phyloP scores from a whole-genome alignment of 192 early-diverging fungal species.

The Linnemannia elongata region DNA sequence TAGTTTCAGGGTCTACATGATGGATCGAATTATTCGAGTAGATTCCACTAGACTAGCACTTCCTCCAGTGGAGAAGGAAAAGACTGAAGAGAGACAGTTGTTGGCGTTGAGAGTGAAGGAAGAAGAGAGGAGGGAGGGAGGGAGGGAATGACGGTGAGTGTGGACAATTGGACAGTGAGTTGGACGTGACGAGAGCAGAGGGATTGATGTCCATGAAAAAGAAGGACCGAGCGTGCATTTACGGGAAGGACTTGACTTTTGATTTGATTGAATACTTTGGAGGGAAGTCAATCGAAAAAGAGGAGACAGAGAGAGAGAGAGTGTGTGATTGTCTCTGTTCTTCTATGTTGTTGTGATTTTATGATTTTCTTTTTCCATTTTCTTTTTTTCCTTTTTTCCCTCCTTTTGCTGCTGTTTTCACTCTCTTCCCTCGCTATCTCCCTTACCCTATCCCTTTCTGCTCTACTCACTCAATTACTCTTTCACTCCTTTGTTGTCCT shows the following conservation, averaged over 20 bases:
- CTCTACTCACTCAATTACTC: neutral
- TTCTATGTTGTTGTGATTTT: neutral
- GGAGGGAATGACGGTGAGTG: neutral
- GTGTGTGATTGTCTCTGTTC: neutral
- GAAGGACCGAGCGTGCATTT: slow-evolving; percentile 1
- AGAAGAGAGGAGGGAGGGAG: neutral
- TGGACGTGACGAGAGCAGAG: neutral
- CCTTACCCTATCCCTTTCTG: neutral
- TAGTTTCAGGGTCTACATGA: too few relatives aligned
- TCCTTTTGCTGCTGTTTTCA: neutral
- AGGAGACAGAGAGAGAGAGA: neutral
- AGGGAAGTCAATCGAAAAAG: neutral
- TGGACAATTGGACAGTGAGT: neutral
- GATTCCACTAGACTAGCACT: too few relatives aligned
- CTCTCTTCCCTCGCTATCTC: neutral
- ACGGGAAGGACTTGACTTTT: neutral
- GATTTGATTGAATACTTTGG: too few relatives aligned
- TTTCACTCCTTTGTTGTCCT: neutral
- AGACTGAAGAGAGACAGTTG: too few relatives aligned
- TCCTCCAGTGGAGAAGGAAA: too few relatives aligned
- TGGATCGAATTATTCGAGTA: too few relatives aligned
- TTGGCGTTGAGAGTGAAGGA: too few relatives aligned
- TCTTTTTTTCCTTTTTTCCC: neutral
- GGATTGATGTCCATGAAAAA: neutral
- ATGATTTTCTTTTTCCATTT: slow-evolving; percentile 8